Conservation (phyloP, 2,329 filamentous ascomycete genomes). For the Colletotrichum phormii region DNA sequence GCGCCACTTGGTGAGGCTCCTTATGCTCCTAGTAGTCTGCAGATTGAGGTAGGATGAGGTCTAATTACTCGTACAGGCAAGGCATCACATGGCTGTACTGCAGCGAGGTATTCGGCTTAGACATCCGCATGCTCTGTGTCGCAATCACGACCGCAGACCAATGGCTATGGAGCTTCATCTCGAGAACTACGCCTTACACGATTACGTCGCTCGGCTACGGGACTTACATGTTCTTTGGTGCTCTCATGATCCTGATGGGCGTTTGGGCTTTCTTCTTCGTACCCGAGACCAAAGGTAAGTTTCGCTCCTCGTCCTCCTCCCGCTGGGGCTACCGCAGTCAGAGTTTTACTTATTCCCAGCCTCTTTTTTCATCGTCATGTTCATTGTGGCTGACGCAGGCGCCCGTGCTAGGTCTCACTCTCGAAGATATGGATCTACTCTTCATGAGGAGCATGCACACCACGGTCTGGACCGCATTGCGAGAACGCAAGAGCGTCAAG, state of each 20-base stretch:
- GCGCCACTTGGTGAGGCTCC: conserved; percentile 12
- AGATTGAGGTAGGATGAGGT: not conserved
- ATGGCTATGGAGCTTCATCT: conserved; percentile 53
- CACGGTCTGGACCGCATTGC: conserved; percentile 42
- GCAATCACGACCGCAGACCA: conserved; percentile 47
- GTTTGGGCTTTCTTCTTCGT: conserved; percentile 2
- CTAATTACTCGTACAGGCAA: conserved; percentile 51
- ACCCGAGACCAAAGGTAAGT: conserved; percentile 1
- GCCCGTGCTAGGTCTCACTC: conserved; percentile 46
- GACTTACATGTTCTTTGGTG: not conserved
- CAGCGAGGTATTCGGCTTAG: conserved; percentile 57
- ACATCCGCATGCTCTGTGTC: conserved; percentile 47
- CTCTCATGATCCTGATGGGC: not conserved
- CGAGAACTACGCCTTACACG: conserved; percentile 53
- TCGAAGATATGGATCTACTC: conserved; percentile 58
- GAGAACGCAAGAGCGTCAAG: conserved; percentile 5
- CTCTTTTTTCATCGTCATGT: not conserved
- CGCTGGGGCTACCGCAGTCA: not conserved
- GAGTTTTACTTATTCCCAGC: not conserved
- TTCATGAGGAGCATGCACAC: conserved; percentile 43
- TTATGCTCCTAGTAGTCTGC: too few relatives aligned
- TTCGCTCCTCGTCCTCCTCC: not conserved
- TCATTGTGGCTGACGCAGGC: not conserved
- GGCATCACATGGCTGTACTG: conserved; percentile 56
- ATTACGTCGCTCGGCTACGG: conserved; percentile 56